Evolutionary conservation across 176 grass and related monocot genomes (phyloP), one percentile per base, ranked within the genome.

Genomic region (Aegilops tauschii): DNA sequence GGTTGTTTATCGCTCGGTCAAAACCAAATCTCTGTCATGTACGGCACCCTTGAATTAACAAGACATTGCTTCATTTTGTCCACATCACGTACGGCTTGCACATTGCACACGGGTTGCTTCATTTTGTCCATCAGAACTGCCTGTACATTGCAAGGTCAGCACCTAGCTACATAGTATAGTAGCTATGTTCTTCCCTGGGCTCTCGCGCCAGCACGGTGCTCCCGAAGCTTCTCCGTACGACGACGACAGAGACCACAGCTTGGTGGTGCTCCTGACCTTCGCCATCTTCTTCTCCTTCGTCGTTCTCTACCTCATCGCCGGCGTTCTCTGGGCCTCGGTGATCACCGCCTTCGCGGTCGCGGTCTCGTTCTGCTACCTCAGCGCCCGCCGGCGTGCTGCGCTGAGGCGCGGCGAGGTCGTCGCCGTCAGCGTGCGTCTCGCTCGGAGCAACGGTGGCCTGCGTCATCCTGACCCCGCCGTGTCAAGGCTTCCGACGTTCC

Each of bases 281-380:
- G 73, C 52, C 80, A 62, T 83, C 73, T 86, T 90, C 79, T 86
- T 86, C 79, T 71, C 23, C 56, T 86, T 79, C 89, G 36, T 79
- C 84, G 3, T 90, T 8, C 30, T 90, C 84, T 90, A 86, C 73
- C 89, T 86, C 79, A 2, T 78, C 65, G 64, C 65, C n/a, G 84
- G 88, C 12, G 12, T 86, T 21, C 3, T 90, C 39, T 90, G 84
- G 84, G 78, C 88, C n/a, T 50, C 73, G 17, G 84, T 6, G 18
- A 8, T 86, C 89, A 79, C 84, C 12, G 84, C 79, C 56, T 73
- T 42, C 5, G 80, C 80, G 1, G 42, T 83, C 54, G 42, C 30
- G 2, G 12, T 90, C 79, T 77, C 84, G 12, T 14, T 78, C 31
- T 36, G 12, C 63, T 86, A 79, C 65, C 54, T 90, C 65, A 54